Percentiles rank a stretch among this genome's conserved stretches.
phyloP scores from a whole-genome alignment of 257 asterid genomes.

The Paulownia fortunei region DNA sequence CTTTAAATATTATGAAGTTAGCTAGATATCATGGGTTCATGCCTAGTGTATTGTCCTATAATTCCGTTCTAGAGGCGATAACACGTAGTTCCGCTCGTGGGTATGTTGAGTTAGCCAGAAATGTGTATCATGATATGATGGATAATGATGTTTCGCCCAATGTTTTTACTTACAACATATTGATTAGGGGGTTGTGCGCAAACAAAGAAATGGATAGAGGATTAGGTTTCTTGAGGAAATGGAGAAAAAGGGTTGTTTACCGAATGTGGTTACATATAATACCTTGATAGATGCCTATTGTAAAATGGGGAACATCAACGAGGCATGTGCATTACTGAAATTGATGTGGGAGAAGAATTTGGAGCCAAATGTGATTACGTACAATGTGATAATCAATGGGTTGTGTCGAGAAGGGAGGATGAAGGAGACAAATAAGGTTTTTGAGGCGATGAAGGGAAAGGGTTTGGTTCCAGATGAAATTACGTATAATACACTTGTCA shows the following conservation, averaged over 20 bases:
- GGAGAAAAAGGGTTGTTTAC: constrained; percentile 70
- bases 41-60: constrained; percentile 78
- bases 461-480: constrained; percentile 79
- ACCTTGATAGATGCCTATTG: constrained; percentile 74
- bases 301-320: constrained; percentile 55
- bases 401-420: constrained; percentile 77
- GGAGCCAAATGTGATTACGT: constrained; percentile 76
- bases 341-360: constrained; percentile 62
- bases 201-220: constrained; percentile 56
- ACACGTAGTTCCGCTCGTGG: constrained; percentile 47
- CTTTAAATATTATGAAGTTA: constrained; percentile 49
- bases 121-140: constrained; percentile 60
- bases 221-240: constrained; percentile 51
- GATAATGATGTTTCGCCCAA: constrained; percentile 65
- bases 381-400: constrained; percentile 75
- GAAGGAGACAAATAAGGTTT: constrained; percentile 57
- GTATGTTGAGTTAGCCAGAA: constrained; percentile 47
- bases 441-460: constrained; percentile 62
- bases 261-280: constrained; percentile 79
- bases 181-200: constrained; percentile 77
- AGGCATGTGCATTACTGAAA: constrained; percentile 49
- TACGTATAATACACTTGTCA: constrained; percentile 78
- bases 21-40: constrained; percentile 76
- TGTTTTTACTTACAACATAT: constrained; percentile 75
- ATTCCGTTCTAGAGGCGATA: constrained; percentile 73